Percentiles rank a stretch among this genome's conserved stretches.
Evolutionary conservation across 2,329 filamentous ascomycete genomes (phyloP).

Genomic region (Aspergillus aculeatinus): DNA sequence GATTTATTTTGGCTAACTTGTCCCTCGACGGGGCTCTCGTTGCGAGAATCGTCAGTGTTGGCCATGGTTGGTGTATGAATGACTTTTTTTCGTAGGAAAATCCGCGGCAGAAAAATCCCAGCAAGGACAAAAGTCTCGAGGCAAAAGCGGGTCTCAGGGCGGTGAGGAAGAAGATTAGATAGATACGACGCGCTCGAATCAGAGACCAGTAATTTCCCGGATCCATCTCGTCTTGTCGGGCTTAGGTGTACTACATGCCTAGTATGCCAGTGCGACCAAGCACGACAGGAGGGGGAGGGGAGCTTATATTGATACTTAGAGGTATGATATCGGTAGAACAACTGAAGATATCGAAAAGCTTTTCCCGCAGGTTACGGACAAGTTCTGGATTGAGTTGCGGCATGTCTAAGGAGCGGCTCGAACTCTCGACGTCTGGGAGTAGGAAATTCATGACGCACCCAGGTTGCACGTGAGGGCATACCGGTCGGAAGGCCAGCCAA

Average conservation of each 20-base stretch:
- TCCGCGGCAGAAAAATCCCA: slow-evolving; percentile 37
- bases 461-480: not conserved
- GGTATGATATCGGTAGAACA: not conserved
- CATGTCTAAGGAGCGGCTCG: not conserved
- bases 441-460: not conserved
- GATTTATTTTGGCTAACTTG: slow-evolving; percentile 10
- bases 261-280: slow-evolving; percentile 2
- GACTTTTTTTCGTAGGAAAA: slow-evolving; percentile 29
- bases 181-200: not conserved
- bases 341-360: too few species aligned
- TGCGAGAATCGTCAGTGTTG: slow-evolving; percentile 27
- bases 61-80: slow-evolving; percentile 12
- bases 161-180: slow-evolving; percentile 18
- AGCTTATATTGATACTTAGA: not conserved
- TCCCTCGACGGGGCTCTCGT: slow-evolving; percentile 36
- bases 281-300: not conserved
- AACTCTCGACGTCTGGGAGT: not conserved
- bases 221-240: too few species aligned
- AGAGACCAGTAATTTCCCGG: not conserved
- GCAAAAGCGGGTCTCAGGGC: slow-evolving; percentile 21
- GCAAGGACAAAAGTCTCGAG: slow-evolving; percentile 11
- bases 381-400: not conserved
- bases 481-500: not conserved
- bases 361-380: too few species aligned
- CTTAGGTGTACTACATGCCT: too few species aligned